phyloP scores from a whole-genome alignment of 2,329 filamentous ascomycete genomes.

The Lecanicillium sp. region DNA sequence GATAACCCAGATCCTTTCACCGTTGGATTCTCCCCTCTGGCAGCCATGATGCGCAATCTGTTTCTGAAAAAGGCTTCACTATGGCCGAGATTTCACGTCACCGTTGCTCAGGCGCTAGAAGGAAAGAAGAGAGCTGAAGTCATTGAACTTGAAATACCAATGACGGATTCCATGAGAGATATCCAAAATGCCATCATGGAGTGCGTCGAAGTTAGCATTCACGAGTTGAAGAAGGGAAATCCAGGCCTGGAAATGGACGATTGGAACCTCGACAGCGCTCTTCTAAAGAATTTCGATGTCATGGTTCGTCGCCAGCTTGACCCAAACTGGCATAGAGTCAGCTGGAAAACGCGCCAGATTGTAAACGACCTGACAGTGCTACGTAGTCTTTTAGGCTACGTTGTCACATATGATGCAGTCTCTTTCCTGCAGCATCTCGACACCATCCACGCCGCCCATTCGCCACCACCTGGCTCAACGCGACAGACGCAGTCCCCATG shows the following conservation, averaged over 20 bases:
- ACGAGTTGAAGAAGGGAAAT: constrained; percentile 87
- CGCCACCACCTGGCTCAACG: constrained; percentile 78
- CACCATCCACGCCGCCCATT: constrained; percentile 84
- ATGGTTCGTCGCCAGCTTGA: constrained; percentile 84
- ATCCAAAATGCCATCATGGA: constrained; percentile 94
- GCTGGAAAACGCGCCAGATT: constrained; percentile 90
- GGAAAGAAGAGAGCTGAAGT: constrained; percentile 92
- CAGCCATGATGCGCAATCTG: constrained; percentile 80
- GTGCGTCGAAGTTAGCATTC: constrained; percentile 90
- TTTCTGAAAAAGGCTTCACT: constrained; percentile 83
- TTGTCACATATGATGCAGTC: constrained; percentile 83
- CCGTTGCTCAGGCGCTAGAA: constrained; percentile 82
- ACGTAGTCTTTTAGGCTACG: constrained; percentile 68
- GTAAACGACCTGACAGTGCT: constrained; percentile 82
- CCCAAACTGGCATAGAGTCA: constrained; percentile 94
- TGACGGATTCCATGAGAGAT: constrained; percentile 88
- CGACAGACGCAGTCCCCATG: constrained; percentile 87
- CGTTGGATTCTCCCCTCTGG: constrained; percentile 76
- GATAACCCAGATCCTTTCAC: constrained; percentile 90
- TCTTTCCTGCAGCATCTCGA: constrained; percentile 90
- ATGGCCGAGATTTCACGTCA: constrained; percentile 89
- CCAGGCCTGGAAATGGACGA: constrained; percentile 89
- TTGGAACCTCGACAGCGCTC: constrained; percentile 88
- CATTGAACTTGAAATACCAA: constrained; percentile 90
- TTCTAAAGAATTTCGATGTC: constrained; percentile 87